phyloP scores from a whole-genome alignment of 257 asterid species.

The Schizonepeta tenuifolia region DNA sequence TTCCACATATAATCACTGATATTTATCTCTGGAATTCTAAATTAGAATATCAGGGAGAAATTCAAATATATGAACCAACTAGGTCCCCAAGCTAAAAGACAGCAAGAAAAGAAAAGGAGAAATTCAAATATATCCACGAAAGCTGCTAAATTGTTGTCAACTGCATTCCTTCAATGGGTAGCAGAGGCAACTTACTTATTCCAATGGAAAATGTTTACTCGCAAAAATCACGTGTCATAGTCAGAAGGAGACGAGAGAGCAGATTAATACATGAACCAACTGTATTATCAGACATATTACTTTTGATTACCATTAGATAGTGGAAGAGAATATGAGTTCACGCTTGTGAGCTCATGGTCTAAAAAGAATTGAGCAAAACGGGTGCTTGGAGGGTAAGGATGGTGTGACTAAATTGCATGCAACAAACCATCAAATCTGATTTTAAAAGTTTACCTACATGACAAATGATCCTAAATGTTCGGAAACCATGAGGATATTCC shows the following conservation, averaged over 20 bases:
- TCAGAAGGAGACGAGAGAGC: background rate
- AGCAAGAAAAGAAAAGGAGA: background rate
- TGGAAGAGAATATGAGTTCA: background rate
- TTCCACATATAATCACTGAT: background rate
- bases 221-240: no score
- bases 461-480: constrained; percentile 3
- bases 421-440: no score
- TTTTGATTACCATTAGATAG: background rate
- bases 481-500: background rate
- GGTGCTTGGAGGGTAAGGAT: background rate
- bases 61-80: background rate
- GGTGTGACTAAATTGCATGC: no score
- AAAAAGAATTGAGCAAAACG: background rate
- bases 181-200: background rate
- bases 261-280: background rate
- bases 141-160: constrained; percentile 11
- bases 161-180: background rate
- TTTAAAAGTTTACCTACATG: no score
- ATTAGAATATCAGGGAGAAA: no score
- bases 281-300: background rate
- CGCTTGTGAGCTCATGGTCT: background rate
- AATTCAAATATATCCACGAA: no score
- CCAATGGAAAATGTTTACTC: background rate
- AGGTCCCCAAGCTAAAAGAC: background rate
- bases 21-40: background rate